Conservation (phyloP, 768 basidiomycete genomes). For the Gymnopilus dilepis region DNA sequence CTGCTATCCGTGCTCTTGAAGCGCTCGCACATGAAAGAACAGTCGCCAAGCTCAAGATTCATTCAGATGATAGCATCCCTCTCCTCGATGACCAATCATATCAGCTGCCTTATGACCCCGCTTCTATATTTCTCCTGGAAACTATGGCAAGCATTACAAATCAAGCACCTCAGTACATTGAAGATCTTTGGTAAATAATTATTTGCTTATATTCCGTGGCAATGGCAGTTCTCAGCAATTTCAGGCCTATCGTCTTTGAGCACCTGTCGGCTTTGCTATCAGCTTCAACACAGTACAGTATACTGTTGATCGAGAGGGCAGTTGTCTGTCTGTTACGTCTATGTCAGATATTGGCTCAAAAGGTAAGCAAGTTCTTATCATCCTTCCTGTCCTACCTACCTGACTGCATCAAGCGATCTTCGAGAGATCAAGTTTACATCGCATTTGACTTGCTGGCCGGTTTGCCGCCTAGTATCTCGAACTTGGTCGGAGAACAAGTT, state of each 20-base stretch:
- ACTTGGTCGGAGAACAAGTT: conserved; percentile 91
- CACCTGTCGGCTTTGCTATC: conserved; percentile 85
- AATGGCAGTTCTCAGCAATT: background rate
- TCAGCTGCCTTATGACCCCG: conserved; percentile 90
- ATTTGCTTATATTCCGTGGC: conserved; percentile 3
- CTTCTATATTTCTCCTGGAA: conserved; percentile 93
- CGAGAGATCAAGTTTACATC: conserved; percentile 94
- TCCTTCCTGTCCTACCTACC: too few species aligned
- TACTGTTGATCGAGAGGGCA: conserved; percentile 91
- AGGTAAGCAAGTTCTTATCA: too few species aligned
- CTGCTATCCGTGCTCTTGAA: conserved; percentile 86
- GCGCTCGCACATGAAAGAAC: conserved; percentile 91
- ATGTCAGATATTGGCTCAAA: conserved; percentile 81
- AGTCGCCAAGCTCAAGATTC: conserved; percentile 75
- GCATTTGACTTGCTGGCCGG: conserved; percentile 90
- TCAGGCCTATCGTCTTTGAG: conserved; percentile 95
- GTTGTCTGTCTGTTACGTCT: conserved; percentile 87
- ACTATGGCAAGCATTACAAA: conserved; percentile 91
- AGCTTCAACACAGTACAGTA: conserved; percentile 80
- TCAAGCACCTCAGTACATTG: conserved; percentile 77
- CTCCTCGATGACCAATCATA: conserved; percentile 48
- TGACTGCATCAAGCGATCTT: conserved; percentile 65
- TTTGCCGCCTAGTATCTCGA: conserved; percentile 76
- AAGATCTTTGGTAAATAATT: conserved; percentile 83
- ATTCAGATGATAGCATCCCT: conserved; percentile 61